Evolutionary conservation across 78 protist genomes (phyloP), one percentile per base, ranked within the genome.

Genomic region (Dictyostelium purpureum): DNA sequence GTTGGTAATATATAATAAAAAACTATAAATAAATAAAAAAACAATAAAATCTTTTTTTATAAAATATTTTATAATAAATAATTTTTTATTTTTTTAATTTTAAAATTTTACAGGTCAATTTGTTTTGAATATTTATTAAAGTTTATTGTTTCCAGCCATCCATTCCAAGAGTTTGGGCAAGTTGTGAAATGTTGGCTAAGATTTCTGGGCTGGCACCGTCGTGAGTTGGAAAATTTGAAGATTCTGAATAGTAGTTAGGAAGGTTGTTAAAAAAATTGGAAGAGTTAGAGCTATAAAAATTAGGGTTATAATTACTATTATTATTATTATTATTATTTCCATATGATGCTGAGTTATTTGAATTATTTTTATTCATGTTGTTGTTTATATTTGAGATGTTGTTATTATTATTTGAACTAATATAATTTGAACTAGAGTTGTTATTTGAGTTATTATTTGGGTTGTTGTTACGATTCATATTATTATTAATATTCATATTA

Each of bases 121-220:
- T n/a, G n/a, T n/a, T n/a, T n/a, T n/a, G n/a, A n/a, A n/a, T n/a
- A n/a, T n/a, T n/a, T n/a, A n/a, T n/a, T n/a, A n/a, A n/a, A n/a
- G n/a, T n/a, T n/a, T n/a, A n/a, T n/a, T n/a, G n/a, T n/a, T n/a
- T n/a, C n/a, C n/a, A n/a, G n/a, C n/a, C n/a, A n/a, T n/a, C n/a
- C n/a, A 79, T 6, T 4, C 33, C 33, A 35, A 54, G 21, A 26
- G 71, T 74, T 61, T 85, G 92, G 7, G 85, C 85, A 0, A 77
- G 54, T 77, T 57, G 69, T 4, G 38, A 31, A 10, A 85, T 85
- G 24, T 73, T 85, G 3, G 80, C 45, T 19, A 85, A 40, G 35
- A 85, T 24, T 12, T 85, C 92, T 85, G 63, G 92, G 19, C 40
- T 45, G 14, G 77, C 77, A 24, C 63, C 52, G 24, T 77, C 56